These are phyloP conservation scores for Geotrichum bryndzae DNA, from an alignment of 1,139 yeast species.

Conservation along the genomic window DNA sequence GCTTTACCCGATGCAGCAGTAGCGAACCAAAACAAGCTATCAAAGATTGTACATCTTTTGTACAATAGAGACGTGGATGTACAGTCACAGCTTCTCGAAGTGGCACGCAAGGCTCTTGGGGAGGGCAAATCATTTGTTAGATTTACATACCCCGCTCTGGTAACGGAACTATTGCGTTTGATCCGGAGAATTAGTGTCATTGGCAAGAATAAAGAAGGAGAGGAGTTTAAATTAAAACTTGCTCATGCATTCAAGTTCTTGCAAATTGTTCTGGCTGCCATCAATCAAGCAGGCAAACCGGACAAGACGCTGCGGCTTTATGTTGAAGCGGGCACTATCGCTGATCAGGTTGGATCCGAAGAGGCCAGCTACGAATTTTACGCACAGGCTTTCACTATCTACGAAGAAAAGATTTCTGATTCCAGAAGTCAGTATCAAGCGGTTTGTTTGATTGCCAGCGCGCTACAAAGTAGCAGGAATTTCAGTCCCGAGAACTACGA, in stretches of 20 bases:
- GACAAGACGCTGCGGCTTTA: conserved; percentile 47
- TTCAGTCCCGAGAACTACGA: conserved; percentile 63
- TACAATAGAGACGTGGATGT: conserved; percentile 46
- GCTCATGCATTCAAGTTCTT: conserved; percentile 62
- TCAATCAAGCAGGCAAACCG: conserved; percentile 50
- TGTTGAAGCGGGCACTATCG: conserved; percentile 48
- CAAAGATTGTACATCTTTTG: conserved; percentile 63
- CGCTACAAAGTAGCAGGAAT: conserved; percentile 54
- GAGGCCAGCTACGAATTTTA: conserved; percentile 83
- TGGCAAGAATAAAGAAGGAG: conserved; percentile 24
- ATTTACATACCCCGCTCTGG: conserved; percentile 70
- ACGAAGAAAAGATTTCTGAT: conserved; percentile 73
- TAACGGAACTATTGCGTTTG: conserved; percentile 53
- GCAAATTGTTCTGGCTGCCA: conserved; percentile 64
- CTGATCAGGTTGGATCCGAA: conserved; percentile 63
- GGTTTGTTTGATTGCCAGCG: conserved; percentile 52
- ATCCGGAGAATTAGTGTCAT: conserved; percentile 44
- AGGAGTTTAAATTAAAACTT: conserved; percentile 34
- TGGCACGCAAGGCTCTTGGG: conserved; percentile 49
- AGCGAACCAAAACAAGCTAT: conserved; percentile 60
- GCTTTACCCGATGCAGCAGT: conserved; percentile 32
- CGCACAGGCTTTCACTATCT: conserved; percentile 79
- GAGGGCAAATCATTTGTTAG: conserved; percentile 47
- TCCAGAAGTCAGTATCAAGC: conserved; percentile 55
- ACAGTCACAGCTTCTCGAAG: conserved; percentile 52